Conservation (phyloP, 495 filamentous ascomycete species). For the Neurospora sp. region DNA sequence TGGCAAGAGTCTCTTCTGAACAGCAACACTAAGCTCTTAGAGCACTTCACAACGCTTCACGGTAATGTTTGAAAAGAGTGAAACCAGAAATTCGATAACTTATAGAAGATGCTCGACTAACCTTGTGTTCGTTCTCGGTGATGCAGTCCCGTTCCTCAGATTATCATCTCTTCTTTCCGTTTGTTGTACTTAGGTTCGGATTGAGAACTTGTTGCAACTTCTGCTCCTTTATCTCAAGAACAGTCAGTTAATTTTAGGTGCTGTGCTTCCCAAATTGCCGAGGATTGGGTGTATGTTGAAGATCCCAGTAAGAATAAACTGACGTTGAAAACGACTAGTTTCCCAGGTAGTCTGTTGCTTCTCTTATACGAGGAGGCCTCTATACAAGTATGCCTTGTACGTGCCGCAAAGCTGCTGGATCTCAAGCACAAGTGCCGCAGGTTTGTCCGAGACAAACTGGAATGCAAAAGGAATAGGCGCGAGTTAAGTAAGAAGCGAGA, state of each 20-base stretch:
- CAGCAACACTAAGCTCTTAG: background rate
- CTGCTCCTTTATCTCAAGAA: background rate
- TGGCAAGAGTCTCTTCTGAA: background rate
- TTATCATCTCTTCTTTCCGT: background rate
- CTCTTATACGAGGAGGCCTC: background rate
- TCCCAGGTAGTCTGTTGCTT: background rate
- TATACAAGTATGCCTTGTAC: background rate
- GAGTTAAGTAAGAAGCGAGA: background rate
- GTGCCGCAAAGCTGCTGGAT: background rate
- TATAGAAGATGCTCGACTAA: background rate
- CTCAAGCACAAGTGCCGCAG: background rate
- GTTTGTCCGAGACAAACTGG: background rate
- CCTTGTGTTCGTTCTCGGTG: background rate
- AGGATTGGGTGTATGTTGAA: too few relatives aligned
- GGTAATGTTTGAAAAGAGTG: background rate
- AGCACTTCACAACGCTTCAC: background rate
- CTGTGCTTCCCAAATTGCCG: too few relatives aligned
- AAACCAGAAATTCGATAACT: background rate
- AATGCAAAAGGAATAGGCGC: background rate
- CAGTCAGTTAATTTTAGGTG: too few relatives aligned
- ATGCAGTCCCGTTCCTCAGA: background rate
- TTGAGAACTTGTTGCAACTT: background rate
- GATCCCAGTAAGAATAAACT: too few relatives aligned
- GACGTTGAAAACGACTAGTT: background rate
- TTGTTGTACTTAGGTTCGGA: background rate